Conservation (phyloP, 1,284 basidiomycete species). For the Mrakiaceae sp. region DNA sequence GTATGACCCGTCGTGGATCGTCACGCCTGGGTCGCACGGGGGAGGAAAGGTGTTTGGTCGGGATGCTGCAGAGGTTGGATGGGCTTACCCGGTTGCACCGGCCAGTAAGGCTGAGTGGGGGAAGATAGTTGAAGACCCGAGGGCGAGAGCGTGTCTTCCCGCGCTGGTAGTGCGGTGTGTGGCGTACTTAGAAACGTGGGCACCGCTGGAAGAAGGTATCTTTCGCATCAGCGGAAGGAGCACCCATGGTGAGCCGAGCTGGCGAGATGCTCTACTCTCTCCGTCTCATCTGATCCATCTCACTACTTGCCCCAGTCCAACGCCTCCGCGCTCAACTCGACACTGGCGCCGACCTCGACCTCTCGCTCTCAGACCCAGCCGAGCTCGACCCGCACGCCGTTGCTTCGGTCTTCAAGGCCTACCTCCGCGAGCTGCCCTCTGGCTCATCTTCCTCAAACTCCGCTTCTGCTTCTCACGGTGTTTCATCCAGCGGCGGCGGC, state of each 20-base stretch:
- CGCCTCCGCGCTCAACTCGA: constrained; percentile 19
- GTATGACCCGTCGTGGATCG: constrained; percentile 3
- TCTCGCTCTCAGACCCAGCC: constrained; percentile 58
- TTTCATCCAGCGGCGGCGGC: background rate
- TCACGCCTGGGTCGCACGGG: background rate
- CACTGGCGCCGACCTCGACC: constrained; percentile 68
- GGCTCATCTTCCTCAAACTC: background rate
- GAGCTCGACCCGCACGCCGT: constrained; percentile 88
- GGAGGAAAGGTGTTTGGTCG: constrained; percentile 12
- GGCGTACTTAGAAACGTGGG: constrained; percentile 34
- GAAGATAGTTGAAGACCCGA: background rate
- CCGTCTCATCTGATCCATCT: background rate
- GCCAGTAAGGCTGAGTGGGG: constrained; percentile 3
- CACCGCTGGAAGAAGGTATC: constrained; percentile 36
- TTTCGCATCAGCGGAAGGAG: constrained; percentile 36
- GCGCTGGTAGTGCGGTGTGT: constrained; percentile 32
- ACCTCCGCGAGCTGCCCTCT: constrained; percentile 36
- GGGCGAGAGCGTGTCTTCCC: constrained; percentile 28
- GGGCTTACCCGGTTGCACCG: constrained; percentile 5
- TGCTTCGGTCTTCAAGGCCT: constrained; percentile 51
- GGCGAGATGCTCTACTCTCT: background rate
- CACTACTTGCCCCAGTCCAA: constrained; percentile 11
- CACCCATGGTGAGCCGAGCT: constrained; percentile 39
- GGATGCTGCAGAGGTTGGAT: constrained; percentile 1
- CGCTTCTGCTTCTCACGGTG: background rate